Conservation (phyloP, 2,329 filamentous ascomycete species). For the Fusarium papillatum region DNA sequence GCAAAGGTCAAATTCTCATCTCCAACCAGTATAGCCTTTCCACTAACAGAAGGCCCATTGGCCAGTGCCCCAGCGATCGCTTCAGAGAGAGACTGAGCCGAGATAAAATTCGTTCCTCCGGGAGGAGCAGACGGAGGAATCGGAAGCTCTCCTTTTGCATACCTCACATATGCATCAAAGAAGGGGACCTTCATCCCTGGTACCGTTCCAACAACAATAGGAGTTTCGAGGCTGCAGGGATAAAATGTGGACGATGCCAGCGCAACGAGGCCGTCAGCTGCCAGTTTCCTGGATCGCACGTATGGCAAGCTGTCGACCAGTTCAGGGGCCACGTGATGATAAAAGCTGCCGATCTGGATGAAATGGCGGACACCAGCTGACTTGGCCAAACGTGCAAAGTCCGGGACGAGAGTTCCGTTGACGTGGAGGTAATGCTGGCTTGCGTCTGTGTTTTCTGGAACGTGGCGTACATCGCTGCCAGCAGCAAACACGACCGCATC, state of each 20-base stretch:
- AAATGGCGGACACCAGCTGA: neutral
- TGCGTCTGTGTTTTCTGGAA: neutral
- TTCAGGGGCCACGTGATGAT: neutral
- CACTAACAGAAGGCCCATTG: neutral
- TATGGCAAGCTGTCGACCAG: neutral
- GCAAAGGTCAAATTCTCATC: neutral
- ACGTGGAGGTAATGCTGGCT: neutral
- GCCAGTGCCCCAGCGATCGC: neutral
- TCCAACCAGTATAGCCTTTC: neutral
- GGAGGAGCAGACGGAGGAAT: neutral
- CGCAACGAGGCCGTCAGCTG: neutral
- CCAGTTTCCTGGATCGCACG: neutral
- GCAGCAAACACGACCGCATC: neutral
- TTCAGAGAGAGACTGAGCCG: neutral
- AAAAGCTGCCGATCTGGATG: neutral
- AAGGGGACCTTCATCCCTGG: neutral
- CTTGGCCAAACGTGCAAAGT: neutral
- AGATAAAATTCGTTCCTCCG: neutral
- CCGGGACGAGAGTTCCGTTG: neutral
- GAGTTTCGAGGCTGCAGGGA: neutral
- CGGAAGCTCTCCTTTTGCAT: neutral
- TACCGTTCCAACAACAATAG: neutral
- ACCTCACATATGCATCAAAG: neutral
- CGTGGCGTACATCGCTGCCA: neutral
- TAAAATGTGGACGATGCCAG: neutral